Evolutionary conservation across 129 eudicot species (phyloP), one percentile per base, ranked within the genome.

Genomic region (Mikania micrantha): DNA sequence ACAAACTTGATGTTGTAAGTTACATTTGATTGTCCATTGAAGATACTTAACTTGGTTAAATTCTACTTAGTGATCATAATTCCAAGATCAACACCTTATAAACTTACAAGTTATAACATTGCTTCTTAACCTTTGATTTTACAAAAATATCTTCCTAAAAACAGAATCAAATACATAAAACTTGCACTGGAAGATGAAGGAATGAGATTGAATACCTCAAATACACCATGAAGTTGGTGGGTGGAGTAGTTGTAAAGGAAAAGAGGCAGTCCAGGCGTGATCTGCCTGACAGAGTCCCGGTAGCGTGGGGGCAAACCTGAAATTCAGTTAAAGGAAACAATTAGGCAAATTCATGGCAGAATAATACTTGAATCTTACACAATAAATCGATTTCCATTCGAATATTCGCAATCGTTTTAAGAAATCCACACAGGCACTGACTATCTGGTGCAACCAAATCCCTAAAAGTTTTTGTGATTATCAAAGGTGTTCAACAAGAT

Each of bases 231-330:
- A 54, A 94, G 96, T 73, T 94, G 99, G 81, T 94, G 99, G 31
- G 99, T 94, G 29, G 97, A 86, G 81, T 94, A 94, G 78, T 94
- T 94, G 85, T 94, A 94, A 22, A 94, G 92, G 63, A 94, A 94
- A 70, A 94, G 87, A 11, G 99, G 97, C 56, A 94, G 72, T 8
- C 99, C 97, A 0, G 97, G 99, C 12, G 96, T 87, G 39, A 94
- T 89, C 56, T 86, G 88, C 58, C 95, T 82, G 10, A 93, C 99
- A 3, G 99, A 93, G 69, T 93, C 99, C 0, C 99, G 80, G 74
- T 93, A 93, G 19, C 96, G 90, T 21, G 95, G 96, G 21, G 99
- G 99, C 80, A 93, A 77, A 49, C 99, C 99, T 89, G 83, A 4
- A 69, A 80, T 57, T 31, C n/a, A 60, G 44, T 75, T 47, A 8